A percentile compares a stretch with the other conserved stretches of the same genome.
Evolutionary conservation across 2,329 filamentous ascomycete species (phyloP).

Genomic region (Zasmidium citrigriseum): DNA sequence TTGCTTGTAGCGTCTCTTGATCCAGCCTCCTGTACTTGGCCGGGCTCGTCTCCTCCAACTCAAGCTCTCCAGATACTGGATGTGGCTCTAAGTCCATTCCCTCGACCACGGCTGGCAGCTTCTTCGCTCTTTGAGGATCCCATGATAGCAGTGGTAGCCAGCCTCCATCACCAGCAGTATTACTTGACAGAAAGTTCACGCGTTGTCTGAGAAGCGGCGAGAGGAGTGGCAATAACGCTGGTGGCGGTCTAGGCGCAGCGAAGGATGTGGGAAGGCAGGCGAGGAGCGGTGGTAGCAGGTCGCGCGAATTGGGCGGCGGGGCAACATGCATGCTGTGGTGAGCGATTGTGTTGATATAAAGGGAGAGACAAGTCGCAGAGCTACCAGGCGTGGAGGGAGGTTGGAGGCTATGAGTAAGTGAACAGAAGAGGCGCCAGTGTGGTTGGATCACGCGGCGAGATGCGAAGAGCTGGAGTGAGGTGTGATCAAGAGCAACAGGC

Average conservation of each 20-base stretch:
- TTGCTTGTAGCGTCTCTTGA: conserved; percentile 70
- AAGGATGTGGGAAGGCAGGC: conserved; percentile 65
- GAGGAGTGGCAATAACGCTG: conserved; percentile 61
- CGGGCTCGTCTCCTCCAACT: conserved; percentile 67
- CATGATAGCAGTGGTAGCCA: conserved; percentile 77
- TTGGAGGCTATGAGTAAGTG: not conserved
- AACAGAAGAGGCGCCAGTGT: not conserved
- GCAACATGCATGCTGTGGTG: conserved; percentile 49
- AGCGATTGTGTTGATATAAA: conserved; percentile 44
- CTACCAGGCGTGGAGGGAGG: not conserved
- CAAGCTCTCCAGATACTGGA: conserved; percentile 76
- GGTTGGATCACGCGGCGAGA: not conserved
- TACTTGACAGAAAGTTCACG: conserved; percentile 60
- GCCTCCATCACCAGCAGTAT: conserved; percentile 44
- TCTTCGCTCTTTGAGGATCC: conserved; percentile 58
- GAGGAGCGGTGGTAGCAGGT: conserved; percentile 62
- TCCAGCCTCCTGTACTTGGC: conserved; percentile 70
- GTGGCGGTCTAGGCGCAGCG: conserved; percentile 60
- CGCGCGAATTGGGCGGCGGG: conserved; percentile 54
- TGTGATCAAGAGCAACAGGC: not conserved
- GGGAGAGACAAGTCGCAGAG: conserved; percentile 10
- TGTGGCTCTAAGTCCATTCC: conserved; percentile 73
- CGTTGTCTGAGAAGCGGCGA: conserved; percentile 65
- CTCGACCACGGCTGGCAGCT: conserved; percentile 62
- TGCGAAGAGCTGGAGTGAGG: not conserved